phyloP scores from a whole-genome alignment of 768 basidiomycete genomes.

The Mycena albidolilacea region DNA sequence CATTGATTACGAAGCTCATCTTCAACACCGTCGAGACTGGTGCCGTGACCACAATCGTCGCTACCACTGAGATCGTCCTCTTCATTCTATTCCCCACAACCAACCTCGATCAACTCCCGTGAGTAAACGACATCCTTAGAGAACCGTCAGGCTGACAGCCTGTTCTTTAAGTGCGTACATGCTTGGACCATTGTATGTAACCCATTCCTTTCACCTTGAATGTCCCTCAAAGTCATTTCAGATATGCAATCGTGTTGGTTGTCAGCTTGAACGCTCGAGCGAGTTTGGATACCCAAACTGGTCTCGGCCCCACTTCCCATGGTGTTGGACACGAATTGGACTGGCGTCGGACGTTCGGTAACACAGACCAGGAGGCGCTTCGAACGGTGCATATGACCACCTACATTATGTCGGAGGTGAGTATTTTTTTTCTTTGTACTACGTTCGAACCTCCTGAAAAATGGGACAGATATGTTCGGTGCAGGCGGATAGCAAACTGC shows the following conservation, averaged over 20 bases:
- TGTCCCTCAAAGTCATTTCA: not conserved
- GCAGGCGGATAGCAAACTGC: too few relatives aligned
- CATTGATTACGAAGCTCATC: constrained; percentile 2
- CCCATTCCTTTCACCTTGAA: not conserved
- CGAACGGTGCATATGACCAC: too few relatives aligned
- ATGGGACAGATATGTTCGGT: too few relatives aligned
- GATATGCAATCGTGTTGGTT: constrained; percentile 4
- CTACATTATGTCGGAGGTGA: too few relatives aligned
- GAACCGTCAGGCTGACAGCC: not conserved
- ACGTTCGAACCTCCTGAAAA: too few relatives aligned
- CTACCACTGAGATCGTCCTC: not conserved
- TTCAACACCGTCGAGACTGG: not conserved
- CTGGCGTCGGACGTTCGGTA: too few relatives aligned
- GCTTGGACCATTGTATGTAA: constrained; percentile 11
- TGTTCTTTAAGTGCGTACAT: not conserved
- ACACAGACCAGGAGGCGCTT: too few relatives aligned
- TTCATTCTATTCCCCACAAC: not conserved
- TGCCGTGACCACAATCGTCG: not conserved
- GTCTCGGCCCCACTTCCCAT: too few relatives aligned
- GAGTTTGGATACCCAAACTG: too few relatives aligned
- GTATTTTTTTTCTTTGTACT: too few relatives aligned
- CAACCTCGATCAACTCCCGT: not conserved
- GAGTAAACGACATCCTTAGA: not conserved
- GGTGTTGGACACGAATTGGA: too few relatives aligned
- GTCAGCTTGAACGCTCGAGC: constrained; percentile 18